Evolutionary conservation across 495 filamentous ascomycete genomes (phyloP).

Genomic region (Tuber borchii): DNA sequence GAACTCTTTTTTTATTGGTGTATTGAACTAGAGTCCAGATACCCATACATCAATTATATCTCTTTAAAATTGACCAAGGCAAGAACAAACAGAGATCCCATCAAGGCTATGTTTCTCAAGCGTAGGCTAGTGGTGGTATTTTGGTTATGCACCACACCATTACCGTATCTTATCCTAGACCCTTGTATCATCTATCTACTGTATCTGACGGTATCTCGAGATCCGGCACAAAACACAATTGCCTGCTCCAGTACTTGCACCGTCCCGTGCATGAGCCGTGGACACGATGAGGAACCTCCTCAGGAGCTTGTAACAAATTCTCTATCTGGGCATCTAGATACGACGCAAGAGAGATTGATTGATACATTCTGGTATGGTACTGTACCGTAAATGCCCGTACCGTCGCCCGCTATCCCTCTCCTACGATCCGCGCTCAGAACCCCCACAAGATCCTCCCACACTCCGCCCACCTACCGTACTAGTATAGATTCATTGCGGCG

Average conservation of each 20-base stretch:
- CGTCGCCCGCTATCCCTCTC: neutral
- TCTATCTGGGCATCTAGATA: neutral
- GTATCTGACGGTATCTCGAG: neutral
- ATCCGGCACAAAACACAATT: neutral
- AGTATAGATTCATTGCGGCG: neutral
- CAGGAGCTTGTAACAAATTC: neutral
- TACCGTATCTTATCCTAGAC: too few relatives aligned
- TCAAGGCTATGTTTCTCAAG: too few relatives aligned
- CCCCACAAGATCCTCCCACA: neutral
- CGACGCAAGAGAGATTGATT: neutral
- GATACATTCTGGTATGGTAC: neutral
- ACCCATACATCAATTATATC: too few relatives aligned
- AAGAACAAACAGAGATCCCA: too few relatives aligned
- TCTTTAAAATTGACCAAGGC: too few relatives aligned
- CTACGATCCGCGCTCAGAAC: neutral
- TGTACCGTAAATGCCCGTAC: neutral
- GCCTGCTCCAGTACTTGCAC: too few relatives aligned
- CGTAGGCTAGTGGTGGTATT: too few relatives aligned
- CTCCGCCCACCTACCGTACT: neutral
- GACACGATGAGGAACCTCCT: neutral
- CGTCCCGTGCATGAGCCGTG: neutral
- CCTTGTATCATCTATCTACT: neutral
- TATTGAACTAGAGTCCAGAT: too few relatives aligned
- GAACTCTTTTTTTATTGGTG: too few relatives aligned
- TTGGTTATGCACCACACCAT: too few relatives aligned